Percentiles rank a stretch among this genome's conserved stretches.
Evolutionary conservation across 1,139 yeast genomes (phyloP).

Genomic region (Nakaseomyces glabratus): DNA sequence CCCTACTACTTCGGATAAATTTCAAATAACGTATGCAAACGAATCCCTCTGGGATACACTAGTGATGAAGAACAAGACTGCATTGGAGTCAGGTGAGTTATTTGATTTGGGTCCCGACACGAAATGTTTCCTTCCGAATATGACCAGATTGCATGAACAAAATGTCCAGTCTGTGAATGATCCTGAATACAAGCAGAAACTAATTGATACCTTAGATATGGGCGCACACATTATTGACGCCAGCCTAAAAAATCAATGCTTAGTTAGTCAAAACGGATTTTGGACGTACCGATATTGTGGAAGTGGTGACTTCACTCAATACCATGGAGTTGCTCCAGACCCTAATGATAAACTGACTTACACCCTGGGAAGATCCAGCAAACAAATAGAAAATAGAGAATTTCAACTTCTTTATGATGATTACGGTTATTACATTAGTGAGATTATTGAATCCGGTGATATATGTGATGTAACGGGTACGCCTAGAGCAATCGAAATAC

Average conservation of each 20-base stretch:
- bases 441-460: slow-evolving; percentile 51
- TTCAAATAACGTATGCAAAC: slow-evolving; percentile 17
- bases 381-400: slow-evolving; percentile 20
- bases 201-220: slow-evolving; percentile 13
- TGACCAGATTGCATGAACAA: slow-evolving; percentile 6
- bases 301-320: slow-evolving; percentile 50
- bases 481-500: slow-evolving; percentile 55
- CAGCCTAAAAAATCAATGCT: slow-evolving; percentile 28
- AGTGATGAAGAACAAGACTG: slow-evolving; percentile 12
- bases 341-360: slow-evolving; percentile 31
- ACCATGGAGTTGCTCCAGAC: slow-evolving; percentile 32
- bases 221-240: slow-evolving; percentile 26
- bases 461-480: slow-evolving; percentile 62
- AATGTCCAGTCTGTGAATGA: slow-evolving; percentile 10
- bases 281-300: slow-evolving; percentile 59
- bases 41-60: slow-evolving; percentile 14
- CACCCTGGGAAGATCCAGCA: slow-evolving; percentile 38
- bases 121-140: slow-evolving; percentile 21
- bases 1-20: slow-evolving; percentile 18
- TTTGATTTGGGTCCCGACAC: slow-evolving; percentile 16
- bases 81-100: slow-evolving; percentile 15
- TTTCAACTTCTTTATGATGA: slow-evolving; percentile 29
- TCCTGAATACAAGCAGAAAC: slow-evolving; percentile 10
- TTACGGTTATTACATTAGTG: slow-evolving; percentile 41
- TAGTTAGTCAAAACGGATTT: slow-evolving; percentile 40